Percentiles rank a stretch among this genome's conserved stretches.
Conservation (phyloP, 352 stramenopile species). For the Pythium coloratum region DNA sequence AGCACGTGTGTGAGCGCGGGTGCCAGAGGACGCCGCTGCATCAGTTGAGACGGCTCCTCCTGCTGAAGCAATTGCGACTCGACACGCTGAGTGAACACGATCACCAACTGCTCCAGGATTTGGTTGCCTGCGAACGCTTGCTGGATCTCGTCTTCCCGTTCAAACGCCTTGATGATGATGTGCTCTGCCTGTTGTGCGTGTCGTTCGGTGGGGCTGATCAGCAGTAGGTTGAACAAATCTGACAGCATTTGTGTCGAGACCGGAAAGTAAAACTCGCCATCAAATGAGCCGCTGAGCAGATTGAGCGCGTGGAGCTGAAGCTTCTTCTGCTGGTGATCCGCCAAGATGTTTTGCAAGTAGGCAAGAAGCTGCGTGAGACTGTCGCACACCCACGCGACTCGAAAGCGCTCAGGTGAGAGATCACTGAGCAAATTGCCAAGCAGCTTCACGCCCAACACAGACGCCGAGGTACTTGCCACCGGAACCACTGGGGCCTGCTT, state of each 20-base stretch:
- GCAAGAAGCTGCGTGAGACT: conserved; percentile 30
- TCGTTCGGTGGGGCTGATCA: conserved; percentile 47
- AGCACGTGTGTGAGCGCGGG: conserved; percentile 52
- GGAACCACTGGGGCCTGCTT: not conserved
- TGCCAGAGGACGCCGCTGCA: conserved; percentile 24
- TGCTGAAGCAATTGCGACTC: conserved; percentile 23
- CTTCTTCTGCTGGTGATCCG: conserved; percentile 44
- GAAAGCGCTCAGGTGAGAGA: conserved; percentile 24
- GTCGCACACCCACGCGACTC: conserved; percentile 31
- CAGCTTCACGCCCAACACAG: conserved; percentile 39
- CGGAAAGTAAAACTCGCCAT: conserved; percentile 39
- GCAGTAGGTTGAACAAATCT: conserved; percentile 62
- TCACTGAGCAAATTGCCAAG: conserved; percentile 49
- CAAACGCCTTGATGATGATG: conserved; percentile 58
- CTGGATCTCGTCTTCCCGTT: conserved; percentile 36
- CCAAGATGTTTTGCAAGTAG: conserved; percentile 33
- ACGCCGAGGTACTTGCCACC: not conserved
- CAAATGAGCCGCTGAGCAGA: conserved; percentile 42
- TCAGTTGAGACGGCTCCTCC: not conserved
- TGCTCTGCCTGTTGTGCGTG: conserved; percentile 43
- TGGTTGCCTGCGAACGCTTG: conserved; percentile 53
- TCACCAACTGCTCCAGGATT: conserved; percentile 67
- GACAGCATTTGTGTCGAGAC: conserved; percentile 53
- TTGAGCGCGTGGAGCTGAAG: conserved; percentile 45
- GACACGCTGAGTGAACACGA: conserved; percentile 56